Evolutionary conservation across 2,329 filamentous ascomycete species (phyloP).

Genomic region (Calonectria pteridis): DNA sequence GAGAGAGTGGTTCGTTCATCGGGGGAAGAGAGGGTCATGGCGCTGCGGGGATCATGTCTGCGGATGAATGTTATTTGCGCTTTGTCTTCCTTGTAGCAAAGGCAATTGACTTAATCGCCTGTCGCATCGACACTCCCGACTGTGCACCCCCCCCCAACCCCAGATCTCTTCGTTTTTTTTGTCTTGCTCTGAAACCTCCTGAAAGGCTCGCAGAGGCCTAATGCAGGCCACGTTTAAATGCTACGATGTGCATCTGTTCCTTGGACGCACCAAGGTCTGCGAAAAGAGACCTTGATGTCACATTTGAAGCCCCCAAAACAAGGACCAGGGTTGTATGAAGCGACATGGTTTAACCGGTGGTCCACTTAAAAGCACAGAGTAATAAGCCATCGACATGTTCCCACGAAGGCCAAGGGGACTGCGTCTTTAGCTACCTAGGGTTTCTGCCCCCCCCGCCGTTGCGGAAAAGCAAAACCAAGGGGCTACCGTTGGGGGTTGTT

Average conservation of each 20-base stretch:
- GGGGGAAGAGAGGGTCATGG: not conserved
- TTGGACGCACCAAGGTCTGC: conserved; percentile 5
- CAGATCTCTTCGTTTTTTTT: not conserved
- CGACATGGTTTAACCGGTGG: conserved; percentile 13
- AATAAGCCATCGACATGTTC: conserved; percentile 27
- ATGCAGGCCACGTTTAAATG: conserved; percentile 15
- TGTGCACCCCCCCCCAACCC: not conserved
- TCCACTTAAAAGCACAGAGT: conserved; percentile 16
- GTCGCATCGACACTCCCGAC: not conserved
- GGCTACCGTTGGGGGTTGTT: conserved; percentile 24
- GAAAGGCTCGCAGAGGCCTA: not conserved
- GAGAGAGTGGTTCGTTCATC: conserved; percentile 18
- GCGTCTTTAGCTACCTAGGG: conserved; percentile 30
- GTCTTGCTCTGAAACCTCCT: not conserved
- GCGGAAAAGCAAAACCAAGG: conserved; percentile 36
- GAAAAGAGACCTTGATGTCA: conserved; percentile 25
- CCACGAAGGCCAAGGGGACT: conserved; percentile 27
- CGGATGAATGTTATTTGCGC: conserved; percentile 10
- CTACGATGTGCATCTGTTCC: not conserved
- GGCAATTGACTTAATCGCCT: not conserved
- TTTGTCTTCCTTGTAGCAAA: not conserved
- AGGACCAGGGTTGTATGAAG: conserved; percentile 22
- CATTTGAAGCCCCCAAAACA: conserved; percentile 23
- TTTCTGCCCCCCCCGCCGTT: conserved; percentile 33
- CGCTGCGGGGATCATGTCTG: conserved; percentile 16